These are phyloP conservation scores for Boletus subparvulus DNA, from an alignment of 768 basidiomycete genomes.

Conservation along the genomic window DNA sequence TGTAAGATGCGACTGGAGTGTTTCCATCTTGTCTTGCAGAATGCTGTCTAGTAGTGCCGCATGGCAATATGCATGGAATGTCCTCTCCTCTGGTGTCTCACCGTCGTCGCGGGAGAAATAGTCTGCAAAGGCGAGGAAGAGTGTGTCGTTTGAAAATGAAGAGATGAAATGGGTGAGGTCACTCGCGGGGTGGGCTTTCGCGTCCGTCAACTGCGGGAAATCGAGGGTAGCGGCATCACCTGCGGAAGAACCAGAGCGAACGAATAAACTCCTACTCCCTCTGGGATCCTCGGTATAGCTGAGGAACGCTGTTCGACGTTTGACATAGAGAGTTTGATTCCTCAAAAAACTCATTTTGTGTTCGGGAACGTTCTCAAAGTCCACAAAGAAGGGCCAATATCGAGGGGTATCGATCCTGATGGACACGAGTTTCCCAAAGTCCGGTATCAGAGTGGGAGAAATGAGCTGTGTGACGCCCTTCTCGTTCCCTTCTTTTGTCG, in stretches of 20 bases:
- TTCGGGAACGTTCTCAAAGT: conserved; percentile 62
- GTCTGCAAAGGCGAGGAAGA: conserved; percentile 81
- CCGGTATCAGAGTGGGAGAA: conserved; percentile 90
- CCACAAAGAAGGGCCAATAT: conserved; percentile 92
- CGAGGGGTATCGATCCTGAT: conserved; percentile 91
- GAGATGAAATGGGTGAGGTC: conserved; percentile 85
- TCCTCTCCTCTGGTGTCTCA: conserved; percentile 55
- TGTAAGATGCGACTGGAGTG: conserved; percentile 71
- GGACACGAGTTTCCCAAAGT: conserved; percentile 76
- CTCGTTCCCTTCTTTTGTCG: conserved; percentile 63
- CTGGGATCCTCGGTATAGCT: conserved; percentile 93
- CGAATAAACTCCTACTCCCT: conserved; percentile 88
- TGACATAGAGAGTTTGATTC: conserved; percentile 86
- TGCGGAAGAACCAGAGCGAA: conserved; percentile 80
- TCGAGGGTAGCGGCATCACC: conserved; percentile 86
- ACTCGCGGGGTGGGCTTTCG: conserved; percentile 62
- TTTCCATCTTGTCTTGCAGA: conserved; percentile 84
- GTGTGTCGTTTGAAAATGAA: conserved; percentile 79
- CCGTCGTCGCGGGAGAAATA: conserved; percentile 66
- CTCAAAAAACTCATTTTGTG: conserved; percentile 70
- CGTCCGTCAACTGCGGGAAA: conserved; percentile 72
- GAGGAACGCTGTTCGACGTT: conserved; percentile 87
- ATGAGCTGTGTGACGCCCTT: conserved; percentile 76
- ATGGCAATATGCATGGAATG: conserved; percentile 72
- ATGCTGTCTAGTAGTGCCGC: conserved; percentile 83